Evolutionary conservation across 148 eudicot species (phyloP).

Genomic region (Tetragonia tetragonoides): DNA sequence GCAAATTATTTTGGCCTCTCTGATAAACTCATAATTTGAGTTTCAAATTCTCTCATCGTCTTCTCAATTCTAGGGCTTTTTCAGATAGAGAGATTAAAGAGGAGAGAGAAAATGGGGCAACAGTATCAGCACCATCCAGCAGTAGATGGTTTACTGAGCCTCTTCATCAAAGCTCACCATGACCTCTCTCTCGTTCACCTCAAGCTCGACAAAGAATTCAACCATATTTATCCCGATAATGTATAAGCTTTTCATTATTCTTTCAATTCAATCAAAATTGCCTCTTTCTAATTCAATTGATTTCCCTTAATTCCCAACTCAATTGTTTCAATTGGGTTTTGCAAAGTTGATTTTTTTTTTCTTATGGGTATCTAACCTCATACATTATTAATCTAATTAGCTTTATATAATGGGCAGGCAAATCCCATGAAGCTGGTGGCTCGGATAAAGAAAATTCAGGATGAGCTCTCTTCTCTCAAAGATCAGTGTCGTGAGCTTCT

Average conservation of each 20-base stretch:
- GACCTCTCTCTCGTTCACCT: constrained; percentile 59
- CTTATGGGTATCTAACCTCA: background rate
- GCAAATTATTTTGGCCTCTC: background rate
- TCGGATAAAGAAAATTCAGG: constrained; percentile 75
- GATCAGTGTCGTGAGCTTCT: constrained; percentile 88
- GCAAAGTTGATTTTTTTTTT: background rate
- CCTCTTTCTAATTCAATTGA: too few species aligned
- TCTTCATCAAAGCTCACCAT: constrained; percentile 58
- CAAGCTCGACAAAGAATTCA: constrained; percentile 74
- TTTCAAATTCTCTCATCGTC: background rate
- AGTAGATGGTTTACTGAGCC: constrained; percentile 47
- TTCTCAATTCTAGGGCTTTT: background rate
- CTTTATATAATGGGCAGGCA: constrained; percentile 39
- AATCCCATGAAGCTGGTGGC: constrained; percentile 87
- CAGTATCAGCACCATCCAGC: constrained; percentile 43
- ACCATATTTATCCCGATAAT: constrained; percentile 64
- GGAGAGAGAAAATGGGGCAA: constrained; percentile 21
- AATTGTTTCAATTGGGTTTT: background rate
- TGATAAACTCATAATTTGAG: too few species aligned
- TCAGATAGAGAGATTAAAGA: constrained; percentile 18
- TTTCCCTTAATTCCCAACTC: background rate
- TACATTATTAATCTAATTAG: too few species aligned
- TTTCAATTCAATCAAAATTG: background rate
- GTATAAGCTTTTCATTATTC: constrained; percentile 35
- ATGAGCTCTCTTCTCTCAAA: constrained; percentile 61